These are phyloP conservation scores for Camelina hispida DNA, from an alignment of 345 rosid genomes.

Conservation along the genomic window DNA sequence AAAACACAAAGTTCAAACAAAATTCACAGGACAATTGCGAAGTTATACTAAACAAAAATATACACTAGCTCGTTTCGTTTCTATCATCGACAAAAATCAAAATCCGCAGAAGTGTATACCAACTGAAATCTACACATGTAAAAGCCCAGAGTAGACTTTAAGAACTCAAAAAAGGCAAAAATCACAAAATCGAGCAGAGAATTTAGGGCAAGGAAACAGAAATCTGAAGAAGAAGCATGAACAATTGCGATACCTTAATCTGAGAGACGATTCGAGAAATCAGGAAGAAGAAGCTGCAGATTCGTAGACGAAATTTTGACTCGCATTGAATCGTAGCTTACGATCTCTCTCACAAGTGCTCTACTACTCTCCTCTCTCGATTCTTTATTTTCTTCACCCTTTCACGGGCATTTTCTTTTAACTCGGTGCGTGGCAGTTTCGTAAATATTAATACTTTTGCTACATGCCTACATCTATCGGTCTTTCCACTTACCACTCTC, in stretches of 20 bases:
- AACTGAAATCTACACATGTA: constrained; percentile 16
- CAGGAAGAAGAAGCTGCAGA: background rate
- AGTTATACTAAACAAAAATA: constrained; percentile 20
- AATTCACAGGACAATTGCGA: background rate
- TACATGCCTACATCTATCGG: background rate
- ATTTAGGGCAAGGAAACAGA: constrained; percentile 40
- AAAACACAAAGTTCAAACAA: background rate
- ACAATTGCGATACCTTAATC: constrained; percentile 42
- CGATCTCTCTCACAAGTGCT: constrained; percentile 30
- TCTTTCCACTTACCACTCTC: constrained; percentile 3
- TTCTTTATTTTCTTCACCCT: background rate
- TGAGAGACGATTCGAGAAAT: constrained; percentile 35
- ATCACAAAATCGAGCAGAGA: constrained; percentile 25
- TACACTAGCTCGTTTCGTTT: constrained; percentile 30
- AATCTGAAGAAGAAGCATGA: background rate
- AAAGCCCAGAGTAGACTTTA: background rate
- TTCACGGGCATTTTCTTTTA: background rate
- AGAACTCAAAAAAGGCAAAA: constrained; percentile 19
- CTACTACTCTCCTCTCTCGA: background rate
- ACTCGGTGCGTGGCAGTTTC: constrained; percentile 32
- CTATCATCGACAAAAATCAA: constrained; percentile 31
- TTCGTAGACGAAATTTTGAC: constrained; percentile 34
- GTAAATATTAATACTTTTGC: constrained; percentile 7
- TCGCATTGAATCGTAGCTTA: constrained; percentile 43
- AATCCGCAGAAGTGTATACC: constrained; percentile 35